Evolutionary conservation across 495 filamentous ascomycete species (phyloP).

Genomic region (Penicillium argentinense): DNA sequence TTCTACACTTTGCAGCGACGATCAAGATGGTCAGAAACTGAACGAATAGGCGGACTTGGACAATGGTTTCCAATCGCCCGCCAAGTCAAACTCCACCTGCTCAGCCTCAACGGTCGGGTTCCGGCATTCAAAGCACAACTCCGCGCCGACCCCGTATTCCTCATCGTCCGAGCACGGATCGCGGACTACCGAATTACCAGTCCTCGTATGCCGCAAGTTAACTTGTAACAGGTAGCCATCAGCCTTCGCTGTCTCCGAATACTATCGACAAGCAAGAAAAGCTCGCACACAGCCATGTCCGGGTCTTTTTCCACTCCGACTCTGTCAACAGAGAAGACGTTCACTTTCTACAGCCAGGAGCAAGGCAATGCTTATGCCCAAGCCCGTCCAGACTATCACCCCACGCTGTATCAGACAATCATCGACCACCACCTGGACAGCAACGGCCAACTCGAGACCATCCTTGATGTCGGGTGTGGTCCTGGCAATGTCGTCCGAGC

Average conservation of each 20-base stretch:
- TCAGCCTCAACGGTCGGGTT: not conserved
- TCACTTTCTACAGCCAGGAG: constrained; percentile 40
- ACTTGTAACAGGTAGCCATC: too few species aligned
- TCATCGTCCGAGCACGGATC: too few species aligned
- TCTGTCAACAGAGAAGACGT: constrained; percentile 33
- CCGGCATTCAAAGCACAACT: not conserved
- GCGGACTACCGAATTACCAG: too few species aligned
- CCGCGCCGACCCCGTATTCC: not conserved
- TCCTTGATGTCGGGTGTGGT: constrained; percentile 59
- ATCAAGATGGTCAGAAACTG: too few species aligned
- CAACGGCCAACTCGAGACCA: constrained; percentile 42
- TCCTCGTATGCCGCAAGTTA: too few species aligned
- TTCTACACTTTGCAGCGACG: too few species aligned
- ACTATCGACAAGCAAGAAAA: too few species aligned
- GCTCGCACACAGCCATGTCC: constrained; percentile 11
- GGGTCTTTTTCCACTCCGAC: not conserved
- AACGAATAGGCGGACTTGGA: too few species aligned
- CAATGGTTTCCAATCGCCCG: too few species aligned
- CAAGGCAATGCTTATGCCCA: constrained; percentile 48
- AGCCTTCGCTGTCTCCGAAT: too few species aligned
- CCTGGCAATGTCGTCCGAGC: constrained; percentile 46
- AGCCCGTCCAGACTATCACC: constrained; percentile 40
- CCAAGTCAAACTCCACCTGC: too few species aligned
- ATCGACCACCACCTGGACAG: constrained; percentile 47
- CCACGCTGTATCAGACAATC: constrained; percentile 46